phyloP scores from a whole-genome alignment of 495 filamentous ascomycete genomes.

The Daldinia vernicosa region DNA sequence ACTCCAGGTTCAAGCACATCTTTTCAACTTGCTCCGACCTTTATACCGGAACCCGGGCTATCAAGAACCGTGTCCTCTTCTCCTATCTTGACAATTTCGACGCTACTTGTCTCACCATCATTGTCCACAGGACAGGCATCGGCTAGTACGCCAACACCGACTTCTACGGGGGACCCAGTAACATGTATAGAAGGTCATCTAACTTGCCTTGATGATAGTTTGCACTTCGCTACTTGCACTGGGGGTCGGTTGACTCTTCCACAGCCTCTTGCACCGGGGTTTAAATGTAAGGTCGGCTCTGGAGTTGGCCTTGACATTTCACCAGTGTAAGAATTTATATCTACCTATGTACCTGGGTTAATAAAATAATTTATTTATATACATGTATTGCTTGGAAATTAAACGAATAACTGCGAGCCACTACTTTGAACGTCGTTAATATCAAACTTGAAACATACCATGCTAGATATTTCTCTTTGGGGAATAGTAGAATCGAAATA shows the following conservation, averaged over 20 bases:
- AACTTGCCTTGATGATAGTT: slow-evolving; percentile 34
- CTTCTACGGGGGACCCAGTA: neutral
- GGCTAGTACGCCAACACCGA: neutral
- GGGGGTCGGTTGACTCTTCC: slow-evolving; percentile 33
- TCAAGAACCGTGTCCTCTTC: neutral
- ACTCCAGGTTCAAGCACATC: neutral
- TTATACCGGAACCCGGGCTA: neutral
- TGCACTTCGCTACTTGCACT: slow-evolving; percentile 40
- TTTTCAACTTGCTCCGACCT: neutral
- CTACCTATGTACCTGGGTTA: neutral
- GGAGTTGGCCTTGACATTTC: slow-evolving; percentile 35
- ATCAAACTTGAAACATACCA: neutral
- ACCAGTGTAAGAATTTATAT: slow-evolving; percentile 16
- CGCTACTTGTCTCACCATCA: neutral
- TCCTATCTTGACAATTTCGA: neutral
- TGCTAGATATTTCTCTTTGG: neutral
- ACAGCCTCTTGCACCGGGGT: slow-evolving; percentile 35
- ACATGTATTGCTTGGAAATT: neutral
- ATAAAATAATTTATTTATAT: neutral
- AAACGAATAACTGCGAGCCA: neutral
- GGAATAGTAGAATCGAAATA: neutral
- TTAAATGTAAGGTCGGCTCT: slow-evolving; percentile 37
- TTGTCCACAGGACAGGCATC: neutral
- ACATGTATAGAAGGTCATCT: slow-evolving; percentile 38
- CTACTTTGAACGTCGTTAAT: neutral